Evolutionary conservation across 176 grass and related monocot species (phyloP), one percentile per base, ranked within the genome.

Genomic region (Secale cereale): DNA sequence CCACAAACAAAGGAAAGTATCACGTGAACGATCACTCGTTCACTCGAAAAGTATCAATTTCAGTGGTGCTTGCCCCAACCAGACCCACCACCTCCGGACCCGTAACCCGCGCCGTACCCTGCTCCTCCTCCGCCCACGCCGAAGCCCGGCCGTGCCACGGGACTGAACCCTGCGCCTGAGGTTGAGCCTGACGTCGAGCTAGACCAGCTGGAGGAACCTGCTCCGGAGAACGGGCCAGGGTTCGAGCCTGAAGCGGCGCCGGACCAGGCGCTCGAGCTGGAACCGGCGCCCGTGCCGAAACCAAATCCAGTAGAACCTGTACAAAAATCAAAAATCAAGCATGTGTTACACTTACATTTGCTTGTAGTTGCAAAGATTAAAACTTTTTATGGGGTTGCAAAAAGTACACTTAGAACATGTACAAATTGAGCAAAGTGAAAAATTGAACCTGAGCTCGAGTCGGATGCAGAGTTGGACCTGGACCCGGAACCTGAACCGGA

Each of bases 181-280:
- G 79, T 39, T 1, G 89, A 90, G 64, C 84, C 77, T 4, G 89
- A 92, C 15, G 75, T 68, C 0, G 90, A 90, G 80, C 87, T 75
- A 17, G 91, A 90, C 77, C 80, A 84, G n/a, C 67, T 80, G 8
- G 84, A 81, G 2, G 84, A 90, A 0, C 85, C 84, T 15, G 80
- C 43, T 20, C 91, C 77, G 4, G 77, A 71, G 63, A 70, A 12
- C 0, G 86, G 48, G 1, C 52, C 78, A 0, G 86, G 68, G 25
- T 17, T 65, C 0, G 83, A 74, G 39, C 86, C 30, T 0, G 79
- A 83, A 6, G 14, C 45, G 14, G 14, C 45, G 48, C 76, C 9
- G 31, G 90, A 92, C 83, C 83, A 89, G 6, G 87, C 78, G 59
- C 79, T 74, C 4, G 83, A 92, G 61, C 78, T 56, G 0, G 91